Conservation (phyloP, 2,329 filamentous ascomycete genomes). For the Aureobasidium subglaciale region DNA sequence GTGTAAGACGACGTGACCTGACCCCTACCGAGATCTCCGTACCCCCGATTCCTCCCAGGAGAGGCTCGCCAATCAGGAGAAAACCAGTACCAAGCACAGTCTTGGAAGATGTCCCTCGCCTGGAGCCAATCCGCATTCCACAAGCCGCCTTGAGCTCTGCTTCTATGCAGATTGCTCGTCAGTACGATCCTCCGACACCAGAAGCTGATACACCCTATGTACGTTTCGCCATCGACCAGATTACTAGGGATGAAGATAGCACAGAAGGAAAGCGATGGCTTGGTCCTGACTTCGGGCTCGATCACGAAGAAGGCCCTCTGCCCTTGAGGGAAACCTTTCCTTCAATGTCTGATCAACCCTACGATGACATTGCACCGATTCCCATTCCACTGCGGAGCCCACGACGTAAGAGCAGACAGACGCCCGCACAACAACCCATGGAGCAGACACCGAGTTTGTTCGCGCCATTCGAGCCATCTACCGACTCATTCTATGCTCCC, state of each 20-base stretch:
- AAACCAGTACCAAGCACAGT: slow-evolving; percentile 30
- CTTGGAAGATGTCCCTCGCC: slow-evolving; percentile 17
- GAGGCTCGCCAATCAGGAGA: slow-evolving; percentile 21
- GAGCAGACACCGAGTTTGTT: slow-evolving; percentile 23
- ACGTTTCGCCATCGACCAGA: slow-evolving; percentile 78
- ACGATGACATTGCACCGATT: neutral
- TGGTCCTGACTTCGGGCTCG: neutral
- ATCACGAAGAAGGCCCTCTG: slow-evolving; percentile 2
- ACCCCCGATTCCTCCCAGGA: slow-evolving; percentile 15
- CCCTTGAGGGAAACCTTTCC: neutral
- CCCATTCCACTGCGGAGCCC: slow-evolving; percentile 10
- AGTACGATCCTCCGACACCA: slow-evolving; percentile 53
- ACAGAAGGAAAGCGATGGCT: neutral
- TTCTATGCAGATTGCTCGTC: slow-evolving; percentile 24
- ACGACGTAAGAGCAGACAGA: slow-evolving; percentile 1
- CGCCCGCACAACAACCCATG: neutral
- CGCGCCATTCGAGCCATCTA: slow-evolving; percentile 25
- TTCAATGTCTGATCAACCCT: neutral
- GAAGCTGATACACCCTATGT: slow-evolving; percentile 81
- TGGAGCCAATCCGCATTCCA: slow-evolving; percentile 10
- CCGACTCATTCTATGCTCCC: slow-evolving; percentile 24
- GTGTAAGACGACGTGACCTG: slow-evolving; percentile 22
- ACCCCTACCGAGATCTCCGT: neutral
- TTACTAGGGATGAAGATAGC: slow-evolving; percentile 67
- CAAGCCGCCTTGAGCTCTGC: slow-evolving; percentile 23